Evolutionary conservation across 495 filamentous ascomycete species (phyloP).

Genomic region (Acidomyces sp.): DNA sequence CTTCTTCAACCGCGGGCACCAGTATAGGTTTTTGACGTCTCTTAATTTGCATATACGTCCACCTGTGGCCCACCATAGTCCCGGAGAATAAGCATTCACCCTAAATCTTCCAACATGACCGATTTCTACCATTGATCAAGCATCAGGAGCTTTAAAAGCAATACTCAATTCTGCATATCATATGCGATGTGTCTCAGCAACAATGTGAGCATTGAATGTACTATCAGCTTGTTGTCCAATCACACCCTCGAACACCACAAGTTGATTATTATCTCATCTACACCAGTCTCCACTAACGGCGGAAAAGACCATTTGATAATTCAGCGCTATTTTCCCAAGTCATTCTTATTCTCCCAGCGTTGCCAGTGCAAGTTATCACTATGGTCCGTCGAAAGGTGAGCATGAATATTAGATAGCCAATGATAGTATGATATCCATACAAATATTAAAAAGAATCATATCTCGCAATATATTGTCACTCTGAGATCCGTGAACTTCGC

Average conservation of each 20-base stretch:
- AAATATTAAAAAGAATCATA: too few relatives aligned
- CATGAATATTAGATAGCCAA: not conserved
- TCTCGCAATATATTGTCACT: too few relatives aligned
- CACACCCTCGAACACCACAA: slow-evolving; percentile 5
- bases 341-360: slow-evolving; percentile 9
- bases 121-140: slow-evolving; percentile 3
- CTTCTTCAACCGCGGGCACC: slow-evolving; percentile 9
- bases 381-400: not conserved
- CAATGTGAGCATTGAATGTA: slow-evolving; percentile 14
- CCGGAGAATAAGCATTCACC: slow-evolving; percentile 6
- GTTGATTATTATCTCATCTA: slow-evolving; percentile 13
- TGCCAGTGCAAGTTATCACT: slow-evolving; percentile 7
- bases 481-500: too few relatives aligned
- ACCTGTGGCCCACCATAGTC: not conserved
- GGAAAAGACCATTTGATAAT: slow-evolving; percentile 9
- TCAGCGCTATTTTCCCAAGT: slow-evolving; percentile 15
- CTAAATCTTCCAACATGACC: not conserved
- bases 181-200: slow-evolving; percentile 17
- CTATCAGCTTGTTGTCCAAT: slow-evolving; percentile 5
- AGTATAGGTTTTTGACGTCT: slow-evolving; percentile 17
- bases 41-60: slow-evolving; percentile 8
- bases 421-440: too few relatives aligned
- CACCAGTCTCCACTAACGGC: too few relatives aligned
- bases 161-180: slow-evolving; percentile 11
- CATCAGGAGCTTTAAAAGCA: slow-evolving; percentile 1